Evolutionary conservation across 257 asterid genomes (phyloP).

Genomic region (Verbena officinalis): DNA sequence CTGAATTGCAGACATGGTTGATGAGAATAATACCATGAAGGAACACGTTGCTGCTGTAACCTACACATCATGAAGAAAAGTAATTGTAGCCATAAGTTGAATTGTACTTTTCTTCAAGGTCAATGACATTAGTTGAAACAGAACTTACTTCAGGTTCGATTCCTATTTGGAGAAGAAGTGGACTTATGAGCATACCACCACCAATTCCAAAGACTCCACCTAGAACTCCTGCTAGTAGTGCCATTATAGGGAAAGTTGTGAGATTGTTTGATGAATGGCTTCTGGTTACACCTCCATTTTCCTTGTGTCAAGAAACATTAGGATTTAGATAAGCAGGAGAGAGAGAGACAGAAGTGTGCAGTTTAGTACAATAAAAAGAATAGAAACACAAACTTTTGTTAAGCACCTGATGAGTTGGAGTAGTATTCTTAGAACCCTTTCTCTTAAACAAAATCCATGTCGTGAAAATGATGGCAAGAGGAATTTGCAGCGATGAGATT

Average conservation of each 20-base stretch:
- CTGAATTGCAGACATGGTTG: conserved; percentile 85
- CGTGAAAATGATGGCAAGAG: conserved; percentile 69
- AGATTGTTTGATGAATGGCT: conserved; percentile 30
- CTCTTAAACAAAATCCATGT: conserved; percentile 49
- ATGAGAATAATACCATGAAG: conserved; percentile 89
- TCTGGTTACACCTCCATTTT: conserved; percentile 30
- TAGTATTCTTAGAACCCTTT: conserved; percentile 20
- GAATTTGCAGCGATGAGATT: conserved; percentile 70
- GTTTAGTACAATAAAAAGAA: neutral
- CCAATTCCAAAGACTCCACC: conserved; percentile 96
- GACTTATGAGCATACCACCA: conserved; percentile 94
- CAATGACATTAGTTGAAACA: no score
- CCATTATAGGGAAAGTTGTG: conserved; percentile 80
- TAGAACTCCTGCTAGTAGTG: conserved; percentile 73
- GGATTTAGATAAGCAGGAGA: no score
- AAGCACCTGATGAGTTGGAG: conserved; percentile 46
- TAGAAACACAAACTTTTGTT: neutral
- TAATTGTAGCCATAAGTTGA: no score
- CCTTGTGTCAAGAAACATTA: conserved; percentile 40
- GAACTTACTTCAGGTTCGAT: conserved; percentile 71
- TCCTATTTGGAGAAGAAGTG: conserved; percentile 83
- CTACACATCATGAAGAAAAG: conserved; percentile 34
- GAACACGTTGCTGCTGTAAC: conserved; percentile 91
- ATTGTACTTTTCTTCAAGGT: no score
- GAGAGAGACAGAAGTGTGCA: neutral